Base-by-base conservation (phyloP, 768 basidiomycete species). In the Suillus luteus region DNA sequence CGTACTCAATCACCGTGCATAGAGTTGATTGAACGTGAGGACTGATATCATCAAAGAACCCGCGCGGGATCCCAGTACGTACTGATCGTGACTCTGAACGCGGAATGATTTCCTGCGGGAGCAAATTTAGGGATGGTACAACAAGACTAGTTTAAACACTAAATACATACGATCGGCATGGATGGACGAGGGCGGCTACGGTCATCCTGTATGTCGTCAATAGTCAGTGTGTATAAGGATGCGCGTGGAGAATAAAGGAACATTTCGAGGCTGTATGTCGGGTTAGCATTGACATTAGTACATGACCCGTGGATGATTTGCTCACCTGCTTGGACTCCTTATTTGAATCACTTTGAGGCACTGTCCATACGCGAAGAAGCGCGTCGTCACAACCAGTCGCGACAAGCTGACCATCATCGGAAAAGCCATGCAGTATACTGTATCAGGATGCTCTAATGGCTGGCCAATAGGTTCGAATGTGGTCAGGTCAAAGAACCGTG, bases 21-120 rank as follows among this genome's bases (percentile, higher is more conserved):
- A 6, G 4, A 57, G 38, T 40, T 57, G 37, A 57, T 40, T 35
- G 2, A 40, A 11, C 15, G 22, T 5, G 22, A 40, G 15, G 22
- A 24, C 15, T 57, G 24, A 58, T 17, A 41, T 58, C 57, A 19
- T 41, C 57, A 41, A 58, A 58, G 38, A 58, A 58, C 38, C 38
- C 38, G 24, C 24, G 38, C 5, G 38, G 24, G 9, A 58, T 24
- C 41, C 22, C 55, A 27, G 38, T 10, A 14, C 55, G 55, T 40
- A 11, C 38, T 40, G 22, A 5, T 57, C 24, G 57, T 5, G 55
- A 19, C 55, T 40, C 22, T 17, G 17, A 22, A 40, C 24, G 38
- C 5, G 55, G 24, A 40, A 57, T 15, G 24, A 37, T 17, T 5
- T 57, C 55, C 55, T 58, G 57, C 3, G 17, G 57, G 15, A 27